phyloP scores from a whole-genome alignment of 2,329 filamentous ascomycete species.

The Acrocalymma vagum region DNA sequence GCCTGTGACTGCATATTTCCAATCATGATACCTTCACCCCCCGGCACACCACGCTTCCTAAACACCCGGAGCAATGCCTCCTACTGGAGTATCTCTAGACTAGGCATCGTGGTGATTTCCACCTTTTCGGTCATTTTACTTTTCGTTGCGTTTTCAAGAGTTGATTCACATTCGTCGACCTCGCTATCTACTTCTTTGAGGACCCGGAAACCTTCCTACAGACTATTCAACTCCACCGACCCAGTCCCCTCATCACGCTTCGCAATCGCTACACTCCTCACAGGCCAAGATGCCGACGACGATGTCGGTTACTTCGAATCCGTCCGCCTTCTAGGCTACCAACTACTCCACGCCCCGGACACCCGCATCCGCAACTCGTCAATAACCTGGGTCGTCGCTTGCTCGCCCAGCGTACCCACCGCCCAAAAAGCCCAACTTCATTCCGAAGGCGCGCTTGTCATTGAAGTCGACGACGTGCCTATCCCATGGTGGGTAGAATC shows the following conservation, averaged over 20 bases:
- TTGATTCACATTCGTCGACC: no score
- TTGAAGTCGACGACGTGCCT: conserved; percentile 45
- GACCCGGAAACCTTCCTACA: conserved; percentile 15
- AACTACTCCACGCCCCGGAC: conserved; percentile 49
- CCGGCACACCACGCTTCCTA: no score
- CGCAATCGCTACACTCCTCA: conserved; percentile 52
- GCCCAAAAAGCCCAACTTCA: conserved; percentile 37
- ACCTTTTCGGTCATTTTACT: no score
- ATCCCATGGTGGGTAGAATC: conserved; percentile 47
- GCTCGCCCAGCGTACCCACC: conserved; percentile 29
- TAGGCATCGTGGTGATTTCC: no score
- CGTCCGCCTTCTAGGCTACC: conserved; percentile 51
- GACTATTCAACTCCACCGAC: conserved; percentile 16
- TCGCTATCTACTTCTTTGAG: no score
- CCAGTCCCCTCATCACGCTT: conserved; percentile 15
- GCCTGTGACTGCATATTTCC: no score
- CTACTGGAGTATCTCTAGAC: no score
- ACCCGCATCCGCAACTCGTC: conserved; percentile 40
- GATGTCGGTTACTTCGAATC: conserved; percentile 50
- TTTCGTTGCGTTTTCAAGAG: no score
- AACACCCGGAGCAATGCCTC: no score
- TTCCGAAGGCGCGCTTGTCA: conserved; percentile 51
- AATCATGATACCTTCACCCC: no score
- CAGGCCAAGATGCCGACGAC: conserved; percentile 33
- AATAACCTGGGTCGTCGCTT: conserved; percentile 51